Percentiles rank a stretch among this genome's conserved stretches.
Conservation (phyloP, 2,329 filamentous ascomycete genomes). For the Verticillium alfalfae region DNA sequence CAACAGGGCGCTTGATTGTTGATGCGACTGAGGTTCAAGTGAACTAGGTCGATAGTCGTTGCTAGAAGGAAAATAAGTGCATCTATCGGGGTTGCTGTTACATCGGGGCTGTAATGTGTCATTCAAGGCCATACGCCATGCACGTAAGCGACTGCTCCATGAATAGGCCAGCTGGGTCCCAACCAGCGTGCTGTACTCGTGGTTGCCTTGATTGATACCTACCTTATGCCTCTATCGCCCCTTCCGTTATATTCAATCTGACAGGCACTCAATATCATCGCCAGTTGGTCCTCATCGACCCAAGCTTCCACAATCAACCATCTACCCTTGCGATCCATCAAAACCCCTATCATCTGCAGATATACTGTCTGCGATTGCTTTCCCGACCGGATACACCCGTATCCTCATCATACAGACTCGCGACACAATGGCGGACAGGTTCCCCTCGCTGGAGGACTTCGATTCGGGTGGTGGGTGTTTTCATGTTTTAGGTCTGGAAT, state of each 20-base stretch:
- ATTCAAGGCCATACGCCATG: neutral
- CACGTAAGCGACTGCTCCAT: neutral
- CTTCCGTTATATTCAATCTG: neutral
- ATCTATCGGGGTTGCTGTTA: neutral
- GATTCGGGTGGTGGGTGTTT: constrained; percentile 54
- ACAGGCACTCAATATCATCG: neutral
- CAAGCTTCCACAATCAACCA: neutral
- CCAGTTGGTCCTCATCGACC: neutral
- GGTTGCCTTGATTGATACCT: neutral
- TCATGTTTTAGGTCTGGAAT: too few species aligned
- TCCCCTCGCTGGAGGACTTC: constrained; percentile 75
- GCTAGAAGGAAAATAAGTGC: neutral
- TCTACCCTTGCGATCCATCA: neutral
- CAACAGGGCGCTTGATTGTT: neutral
- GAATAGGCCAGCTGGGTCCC: neutral
- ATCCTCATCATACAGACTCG: neutral
- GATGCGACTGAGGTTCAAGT: neutral
- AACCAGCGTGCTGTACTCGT: neutral
- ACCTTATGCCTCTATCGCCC: neutral
- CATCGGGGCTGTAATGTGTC: neutral
- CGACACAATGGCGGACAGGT: constrained; percentile 64
- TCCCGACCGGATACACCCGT: neutral
- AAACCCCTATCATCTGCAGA: neutral
- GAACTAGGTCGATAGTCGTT: neutral
- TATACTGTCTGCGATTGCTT: neutral